Percentiles rank a stretch among this genome's conserved stretches.
These are phyloP conservation scores for Fusarium tuaranense DNA, from an alignment of 2,329 filamentous ascomycete species.

Conservation along the genomic window DNA sequence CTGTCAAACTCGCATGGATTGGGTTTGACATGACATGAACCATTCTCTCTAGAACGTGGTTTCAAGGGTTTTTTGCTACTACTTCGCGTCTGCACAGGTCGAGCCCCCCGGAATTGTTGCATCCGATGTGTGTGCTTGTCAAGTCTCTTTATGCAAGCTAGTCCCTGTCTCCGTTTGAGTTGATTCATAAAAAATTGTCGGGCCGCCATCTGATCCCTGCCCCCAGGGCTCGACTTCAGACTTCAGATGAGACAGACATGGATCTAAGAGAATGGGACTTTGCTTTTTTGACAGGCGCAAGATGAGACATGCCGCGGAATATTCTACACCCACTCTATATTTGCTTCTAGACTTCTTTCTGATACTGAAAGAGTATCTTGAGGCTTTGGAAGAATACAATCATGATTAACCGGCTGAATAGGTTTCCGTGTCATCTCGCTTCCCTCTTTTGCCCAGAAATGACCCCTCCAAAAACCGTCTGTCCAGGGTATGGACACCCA, in stretches of 20 bases:
- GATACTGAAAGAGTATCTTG: background rate
- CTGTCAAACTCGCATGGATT: slow-evolving; percentile 1
- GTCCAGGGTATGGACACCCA: slow-evolving; percentile 12
- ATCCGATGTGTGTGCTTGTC: background rate
- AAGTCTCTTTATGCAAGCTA: background rate
- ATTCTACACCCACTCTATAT: background rate
- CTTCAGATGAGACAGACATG: slow-evolving; percentile 2
- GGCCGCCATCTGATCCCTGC: background rate
- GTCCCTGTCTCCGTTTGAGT: background rate
- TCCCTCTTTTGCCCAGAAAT: slow-evolving; percentile 19
- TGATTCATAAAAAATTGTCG: background rate
- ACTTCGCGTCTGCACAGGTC: background rate
- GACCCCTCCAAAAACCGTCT: slow-evolving; percentile 24
- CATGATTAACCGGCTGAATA: slow-evolving; percentile 24
- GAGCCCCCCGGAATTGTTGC: background rate
- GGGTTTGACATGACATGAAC: background rate
- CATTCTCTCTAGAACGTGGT: background rate
- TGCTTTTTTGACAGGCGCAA: background rate
- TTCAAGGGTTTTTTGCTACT: background rate
- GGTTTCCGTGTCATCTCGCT: slow-evolving; percentile 32
- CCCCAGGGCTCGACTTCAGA: background rate
- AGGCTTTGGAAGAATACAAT: background rate
- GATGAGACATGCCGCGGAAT: background rate
- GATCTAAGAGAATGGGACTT: background rate
- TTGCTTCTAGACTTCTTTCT: background rate